Percentiles rank a stretch among this genome's conserved stretches.
phyloP scores from a whole-genome alignment of 73 alveolate species.

The Paramecium octaurelia region DNA sequence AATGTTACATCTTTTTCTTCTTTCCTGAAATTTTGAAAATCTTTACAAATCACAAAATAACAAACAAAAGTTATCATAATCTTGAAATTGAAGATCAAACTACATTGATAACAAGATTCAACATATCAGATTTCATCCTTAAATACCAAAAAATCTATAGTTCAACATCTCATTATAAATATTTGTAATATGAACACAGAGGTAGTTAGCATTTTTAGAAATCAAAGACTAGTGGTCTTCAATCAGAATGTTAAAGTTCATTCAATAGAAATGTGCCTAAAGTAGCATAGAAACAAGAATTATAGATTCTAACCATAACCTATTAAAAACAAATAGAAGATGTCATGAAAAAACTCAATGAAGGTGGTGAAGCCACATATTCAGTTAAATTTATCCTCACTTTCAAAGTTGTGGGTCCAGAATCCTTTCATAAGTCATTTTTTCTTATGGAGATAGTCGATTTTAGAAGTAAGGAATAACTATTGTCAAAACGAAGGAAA shows the following conservation, averaged over 20 bases:
- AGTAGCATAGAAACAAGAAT: background rate
- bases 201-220: slow-evolving; percentile 2
- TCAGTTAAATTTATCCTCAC: background rate
- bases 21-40: background rate
- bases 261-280: background rate
- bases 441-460: background rate
- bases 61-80: background rate
- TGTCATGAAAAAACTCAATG: background rate
- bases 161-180: background rate
- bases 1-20: background rate
- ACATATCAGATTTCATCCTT: background rate
- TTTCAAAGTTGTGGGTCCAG: background rate
- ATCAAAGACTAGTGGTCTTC: background rate
- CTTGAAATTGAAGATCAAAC: background rate
- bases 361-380: background rate
- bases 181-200: background rate
- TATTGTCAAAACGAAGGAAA: background rate
- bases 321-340: background rate
- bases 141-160: background rate
- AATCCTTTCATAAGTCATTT: background rate
- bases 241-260: background rate
- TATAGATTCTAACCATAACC: background rate
- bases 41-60: background rate
- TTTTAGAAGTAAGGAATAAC: background rate
- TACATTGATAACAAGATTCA: background rate